These are phyloP conservation scores for Alternaria viburni DNA, from an alignment of 2,329 filamentous ascomycete genomes.

Conservation along the genomic window DNA sequence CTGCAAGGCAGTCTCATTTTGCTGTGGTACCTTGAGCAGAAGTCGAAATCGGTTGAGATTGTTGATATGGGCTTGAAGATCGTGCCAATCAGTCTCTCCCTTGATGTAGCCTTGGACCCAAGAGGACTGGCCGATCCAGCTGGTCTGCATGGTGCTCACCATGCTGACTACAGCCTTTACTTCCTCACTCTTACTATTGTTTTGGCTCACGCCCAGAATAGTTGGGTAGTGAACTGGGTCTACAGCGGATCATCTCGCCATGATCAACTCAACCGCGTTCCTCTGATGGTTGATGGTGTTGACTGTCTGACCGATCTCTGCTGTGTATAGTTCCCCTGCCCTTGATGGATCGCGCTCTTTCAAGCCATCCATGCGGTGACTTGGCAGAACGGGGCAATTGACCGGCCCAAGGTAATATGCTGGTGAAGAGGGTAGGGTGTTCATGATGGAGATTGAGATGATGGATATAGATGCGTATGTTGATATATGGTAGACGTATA, in stretches of 20 bases:
- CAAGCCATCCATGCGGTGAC: not conserved
- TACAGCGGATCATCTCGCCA: not conserved
- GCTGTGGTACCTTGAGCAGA: not conserved
- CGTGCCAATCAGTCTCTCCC: not conserved
- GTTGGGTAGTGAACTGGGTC: not conserved
- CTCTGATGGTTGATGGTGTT: not conserved
- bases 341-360: not conserved
- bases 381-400: not conserved
- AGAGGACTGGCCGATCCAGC: not conserved
- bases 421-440: accelerated
- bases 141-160: not conserved
- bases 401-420: not conserved
- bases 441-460: not conserved
- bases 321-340: not conserved
- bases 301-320: not conserved
- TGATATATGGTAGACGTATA: too few relatives aligned
- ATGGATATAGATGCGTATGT: too few relatives aligned
- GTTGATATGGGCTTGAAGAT: not conserved
- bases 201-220: not conserved
- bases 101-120: not conserved
- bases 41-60: not conserved
- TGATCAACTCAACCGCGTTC: not conserved
- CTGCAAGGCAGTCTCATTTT: not conserved
- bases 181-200: not conserved
- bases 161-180: not conserved